Evolutionary conservation across 2,329 filamentous ascomycete species (phyloP).

Genomic region (Ceratocystis harringtonii): DNA sequence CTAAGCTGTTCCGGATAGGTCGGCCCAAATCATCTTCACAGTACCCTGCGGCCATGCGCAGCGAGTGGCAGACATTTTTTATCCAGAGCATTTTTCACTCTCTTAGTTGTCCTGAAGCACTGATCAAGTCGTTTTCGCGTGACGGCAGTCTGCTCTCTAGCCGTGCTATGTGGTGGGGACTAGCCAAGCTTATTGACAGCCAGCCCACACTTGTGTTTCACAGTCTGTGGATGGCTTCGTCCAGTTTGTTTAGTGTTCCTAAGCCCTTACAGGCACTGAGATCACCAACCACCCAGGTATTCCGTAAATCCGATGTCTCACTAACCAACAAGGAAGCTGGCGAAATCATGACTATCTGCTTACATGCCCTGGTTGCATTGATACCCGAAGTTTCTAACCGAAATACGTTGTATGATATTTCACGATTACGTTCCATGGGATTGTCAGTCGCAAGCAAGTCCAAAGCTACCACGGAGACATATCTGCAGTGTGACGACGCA

Average conservation of each 20-base stretch:
- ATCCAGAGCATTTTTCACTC: conserved; percentile 51
- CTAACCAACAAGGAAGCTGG: conserved; percentile 38
- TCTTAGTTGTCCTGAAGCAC: conserved; percentile 40
- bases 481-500: conserved; percentile 41
- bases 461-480: conserved; percentile 14
- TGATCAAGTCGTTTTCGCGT: conserved; percentile 42
- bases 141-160: conserved; percentile 42
- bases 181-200: conserved; percentile 42
- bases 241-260: conserved; percentile 42
- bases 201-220: conserved; percentile 45
- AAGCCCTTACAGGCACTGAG: conserved; percentile 29
- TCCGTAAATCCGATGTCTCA: conserved; percentile 24
- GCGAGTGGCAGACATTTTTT: conserved; percentile 45
- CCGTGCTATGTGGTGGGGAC: conserved; percentile 47
- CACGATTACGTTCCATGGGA: conserved; percentile 42
- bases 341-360: conserved; percentile 41
- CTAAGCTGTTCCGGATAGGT: conserved; percentile 10
- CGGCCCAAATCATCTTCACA: conserved; percentile 11
- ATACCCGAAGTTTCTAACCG: conserved; percentile 36
- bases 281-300: conserved; percentile 27
- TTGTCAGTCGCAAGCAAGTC: conserved; percentile 30
- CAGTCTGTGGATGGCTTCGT: conserved; percentile 48
- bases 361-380: conserved; percentile 47
- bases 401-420: conserved; percentile 41
- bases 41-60: conserved; percentile 24